Base-by-base conservation (phyloP, 768 basidiomycete genomes). In the Tulasnella sp. region DNA sequence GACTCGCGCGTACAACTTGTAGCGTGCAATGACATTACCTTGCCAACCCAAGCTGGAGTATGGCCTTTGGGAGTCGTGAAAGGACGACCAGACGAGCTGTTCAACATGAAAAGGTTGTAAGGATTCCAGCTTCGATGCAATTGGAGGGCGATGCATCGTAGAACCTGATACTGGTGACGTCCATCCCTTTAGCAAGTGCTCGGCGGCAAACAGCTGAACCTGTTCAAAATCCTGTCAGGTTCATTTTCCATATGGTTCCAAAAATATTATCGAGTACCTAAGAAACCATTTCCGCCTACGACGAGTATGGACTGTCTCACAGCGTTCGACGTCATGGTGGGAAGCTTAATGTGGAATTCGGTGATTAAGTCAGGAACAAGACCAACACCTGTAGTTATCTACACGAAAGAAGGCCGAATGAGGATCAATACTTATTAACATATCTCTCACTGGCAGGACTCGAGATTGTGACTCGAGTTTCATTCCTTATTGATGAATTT, bases 201-300 rank as follows among this genome's bases (percentile, higher is more conserved):
- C 83, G 79, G 67, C 80, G 86, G 73, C 94, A 97, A 29, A 99
- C 81, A 3, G 93, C 87, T 26, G 96, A 97, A 53, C 96, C 94
- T 96, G 47, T 15, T 43, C 2, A 1, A 26, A 17, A 56, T 11
- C 51, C 21, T 19, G 24, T 5, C 24, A 21, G 55, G 38, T n/a
- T 17, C 23, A n/a, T n/a, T n/a, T n/a, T n/a, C n/a, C n/a, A n/a
- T n/a, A n/a, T n/a, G n/a, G n/a, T 56, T 13, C 8, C 17, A n/a
- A 23, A 8, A 2, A 23, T 13, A 19, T 38, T 38, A 5, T 5
- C 52, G n/a, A 5, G 3, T 8, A 88, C 94, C 95, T 67, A 99
- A 83, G 75, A 96, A 98, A 4, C 96, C 96, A 74, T 96, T 96
- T 47, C 96, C 96, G n/a, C 96, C 96, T 1, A 98, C 80, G 43